phyloP scores from a whole-genome alignment of 345 rosid genomes.

The Eucalyptus curtisii region DNA sequence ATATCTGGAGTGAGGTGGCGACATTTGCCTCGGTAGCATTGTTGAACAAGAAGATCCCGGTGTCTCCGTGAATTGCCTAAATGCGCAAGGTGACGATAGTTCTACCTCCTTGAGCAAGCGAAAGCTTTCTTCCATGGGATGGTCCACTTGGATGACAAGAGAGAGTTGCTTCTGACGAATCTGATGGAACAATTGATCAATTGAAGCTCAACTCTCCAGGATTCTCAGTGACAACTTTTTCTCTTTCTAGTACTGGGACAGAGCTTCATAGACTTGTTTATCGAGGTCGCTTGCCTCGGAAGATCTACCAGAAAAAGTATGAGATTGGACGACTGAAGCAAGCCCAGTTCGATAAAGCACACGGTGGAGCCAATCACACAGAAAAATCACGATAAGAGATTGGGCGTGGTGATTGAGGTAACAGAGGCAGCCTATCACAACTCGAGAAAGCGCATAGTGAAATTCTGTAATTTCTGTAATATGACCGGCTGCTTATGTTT shows the following conservation, averaged over 20 bases:
- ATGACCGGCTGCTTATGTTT: background rate
- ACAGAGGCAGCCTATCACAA: background rate
- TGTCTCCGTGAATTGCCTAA: constrained; percentile 58
- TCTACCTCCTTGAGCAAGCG: constrained; percentile 86
- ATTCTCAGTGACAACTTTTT: constrained; percentile 56
- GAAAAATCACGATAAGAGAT: background rate
- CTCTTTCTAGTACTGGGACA: constrained; percentile 64
- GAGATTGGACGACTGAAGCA: background rate
- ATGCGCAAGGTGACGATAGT: constrained; percentile 47
- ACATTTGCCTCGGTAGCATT: constrained; percentile 43
- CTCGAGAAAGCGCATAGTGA: background rate
- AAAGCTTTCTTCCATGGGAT: constrained; percentile 66
- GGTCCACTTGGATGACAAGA: constrained; percentile 38
- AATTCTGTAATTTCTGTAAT: background rate
- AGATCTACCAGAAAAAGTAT: constrained; percentile 24
- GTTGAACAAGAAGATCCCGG: constrained; percentile 65
- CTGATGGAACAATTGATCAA: too few species aligned
- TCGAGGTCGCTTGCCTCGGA: constrained; percentile 34
- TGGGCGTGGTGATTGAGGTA: fast-evolving
- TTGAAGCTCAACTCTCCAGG: constrained; percentile 28
- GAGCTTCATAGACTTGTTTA: constrained; percentile 10
- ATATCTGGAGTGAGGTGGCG: constrained; percentile 38
- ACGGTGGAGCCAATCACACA: background rate
- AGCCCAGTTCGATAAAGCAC: background rate
- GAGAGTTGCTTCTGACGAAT: background rate